Base-by-base conservation (phyloP, 1,284 basidiomycete species). In the Chalciporus sp. region DNA sequence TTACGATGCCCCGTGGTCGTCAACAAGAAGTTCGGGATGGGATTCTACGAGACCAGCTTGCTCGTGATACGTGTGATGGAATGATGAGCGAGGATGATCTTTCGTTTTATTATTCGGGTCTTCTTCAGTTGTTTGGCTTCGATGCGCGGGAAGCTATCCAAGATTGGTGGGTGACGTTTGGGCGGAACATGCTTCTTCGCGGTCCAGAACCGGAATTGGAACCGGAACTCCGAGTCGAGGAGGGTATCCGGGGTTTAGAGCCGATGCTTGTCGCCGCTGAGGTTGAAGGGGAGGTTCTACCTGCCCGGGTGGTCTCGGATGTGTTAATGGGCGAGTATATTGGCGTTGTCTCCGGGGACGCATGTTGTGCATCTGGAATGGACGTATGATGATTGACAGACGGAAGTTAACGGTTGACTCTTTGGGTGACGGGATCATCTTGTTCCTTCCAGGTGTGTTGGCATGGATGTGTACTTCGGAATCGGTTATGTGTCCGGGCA, bases 101-200 rank as follows among this genome's bases (percentile, higher is more conserved):
- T n/a, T n/a, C n/a, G n/a, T n/a, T n/a, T n/a, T n/a, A n/a, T n/a
- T n/a, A n/a, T n/a, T n/a, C n/a, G 45, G 71, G 74, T 19, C 74
- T 78, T 56, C 53, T 78, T 47, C 68, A 69, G 40, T 52, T 77
- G 51, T 74, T 70, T 50, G 63, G 66, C 17, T 74, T 76, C 59
- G 70, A 77, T 56, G 68, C 75, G 3, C 68, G 61, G 17, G 77
- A 78, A 50, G 68, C 64, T 42, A 77, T 76, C 23, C 74, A 79
- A 41, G 76, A 79, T 58, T 81, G 77, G 79, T 82, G 77, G 77
- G 70, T 70, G 1, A 76, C 76, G 61, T 79, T 72, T 72, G 77
- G 74, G 1, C 56, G 65, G 5, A 60, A 72, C 9, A 65, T 76
- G 46, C 44, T 49, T 12, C 20, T 17, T 33, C 50, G 33, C n/a